Base-by-base conservation (phyloP, 2,329 filamentous ascomycete genomes). In the Triangularia verruculosa region DNA sequence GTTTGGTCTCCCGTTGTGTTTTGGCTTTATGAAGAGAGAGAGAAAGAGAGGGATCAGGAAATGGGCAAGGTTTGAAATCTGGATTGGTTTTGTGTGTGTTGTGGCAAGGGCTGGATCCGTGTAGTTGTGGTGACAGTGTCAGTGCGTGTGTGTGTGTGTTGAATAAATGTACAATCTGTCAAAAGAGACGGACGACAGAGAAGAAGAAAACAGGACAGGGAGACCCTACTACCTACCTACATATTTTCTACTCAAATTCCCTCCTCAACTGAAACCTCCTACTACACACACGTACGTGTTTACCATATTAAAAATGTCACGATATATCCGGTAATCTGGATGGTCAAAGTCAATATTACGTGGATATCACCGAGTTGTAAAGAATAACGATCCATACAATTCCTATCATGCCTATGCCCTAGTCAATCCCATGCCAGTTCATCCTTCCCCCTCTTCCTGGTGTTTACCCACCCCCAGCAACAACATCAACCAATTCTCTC, bases 391-490 rank as follows among this genome's bases (percentile, higher is more conserved):
- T 20, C 54, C 55, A 59, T 54, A 63, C 55, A 56, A 39, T 59
- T 59, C 61, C 61, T 63, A 63, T 57, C 58, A 63, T 63, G 61
- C 56, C 61, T 30, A 51, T 34, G 51, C n/a, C 61, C 43, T 25
- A 24, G 22, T 34, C n/a, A n/a, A n/a, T n/a, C 30, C 28, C 55
- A 39, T 39, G 30, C 27, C 43, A 51, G n/a, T n/a, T 20, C 15
- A 51, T 43, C 28, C 11, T 27, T 22, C n/a, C 6, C n/a, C 17
- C 34, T 47, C 39, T 47, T 47, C n/a, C n/a, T n/a, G n/a, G n/a
- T n/a, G n/a, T n/a, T n/a, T n/a, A n/a, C n/a, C n/a, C n/a, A n/a
- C n/a, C n/a, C n/a, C n/a, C n/a, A 39, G 15, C 34, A n/a, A 39
- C 17, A 39, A 39, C 7, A 3, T 17, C 17, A n/a, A 47, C n/a